Evolutionary conservation across 768 basidiomycete species (phyloP), one percentile per base, ranked within the genome.

Genomic region (Polyporus arcularius): DNA sequence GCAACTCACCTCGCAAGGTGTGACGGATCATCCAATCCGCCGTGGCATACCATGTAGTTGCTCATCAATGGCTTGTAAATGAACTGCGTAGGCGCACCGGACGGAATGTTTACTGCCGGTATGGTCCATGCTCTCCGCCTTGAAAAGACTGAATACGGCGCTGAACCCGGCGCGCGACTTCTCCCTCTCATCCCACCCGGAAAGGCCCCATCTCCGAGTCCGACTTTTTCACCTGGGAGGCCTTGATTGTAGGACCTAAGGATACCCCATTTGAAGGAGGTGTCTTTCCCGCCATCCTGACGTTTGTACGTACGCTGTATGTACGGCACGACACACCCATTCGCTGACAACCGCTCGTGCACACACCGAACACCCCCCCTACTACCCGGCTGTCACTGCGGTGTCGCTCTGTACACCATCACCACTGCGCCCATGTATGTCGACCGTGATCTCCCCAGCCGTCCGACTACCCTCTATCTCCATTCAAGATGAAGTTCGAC

Each of bases 401-500:
- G 12, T 40, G 30, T 48, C 55, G 43, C 43, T 38, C 28, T 49
- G n/a, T 51, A 47, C 48, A 60, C 43, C 43, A 35, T 28, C 38
- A 15, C 8, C 41, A 12, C 46, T 21, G 8, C 26, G n/a, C 32
- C 49, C 31, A 16, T 18, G 31, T 51, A 31, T 30, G 15, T 30
- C 14, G 40, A 46, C 48, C 26, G 5, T 30, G 45, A 32, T 39
- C 49, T 39, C 60, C 56, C 53, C 58, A 94, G 94, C 95, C 95
- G 0, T 72, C 82, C 41, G 97, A 99, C 71, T 99, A 99, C 76
- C 97, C 97, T 35, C 78, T 99, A 69, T 96, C 93, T 54, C 97
- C 97, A 18, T 98, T 98, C 87, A 98, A 95, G 79, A 98, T 99
- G 97, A 94, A 85, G 70, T 99, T 99, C 69, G 95, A 98, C 47